These are phyloP conservation scores for Candolleomyces eurysporus DNA, from an alignment of 768 basidiomycete species.

Conservation along the genomic window DNA sequence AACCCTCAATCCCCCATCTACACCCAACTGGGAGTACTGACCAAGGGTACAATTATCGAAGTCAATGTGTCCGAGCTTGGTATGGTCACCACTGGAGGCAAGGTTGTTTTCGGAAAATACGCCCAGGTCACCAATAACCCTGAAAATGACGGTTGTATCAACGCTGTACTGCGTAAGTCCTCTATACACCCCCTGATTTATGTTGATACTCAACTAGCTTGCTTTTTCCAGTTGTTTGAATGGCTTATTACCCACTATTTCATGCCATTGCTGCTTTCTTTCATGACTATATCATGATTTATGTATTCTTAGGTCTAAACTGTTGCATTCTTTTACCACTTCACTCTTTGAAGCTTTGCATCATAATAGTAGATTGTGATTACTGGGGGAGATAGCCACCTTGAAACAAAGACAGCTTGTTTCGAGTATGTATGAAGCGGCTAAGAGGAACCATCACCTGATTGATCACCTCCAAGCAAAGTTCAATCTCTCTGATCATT, in stretches of 20 bases:
- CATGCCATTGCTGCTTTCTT: no score
- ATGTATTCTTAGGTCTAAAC: no score
- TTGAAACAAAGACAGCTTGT: not conserved
- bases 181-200: constrained; percentile 14
- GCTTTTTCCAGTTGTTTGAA: constrained; percentile 4
- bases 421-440: not conserved
- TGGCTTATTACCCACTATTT: not conserved
- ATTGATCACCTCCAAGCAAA: no score
- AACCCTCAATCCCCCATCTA: constrained; percentile 99
- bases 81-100: constrained; percentile 95
- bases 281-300: not conserved
- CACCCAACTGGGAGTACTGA: constrained; percentile 93
- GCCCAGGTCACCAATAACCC: constrained; percentile 94
- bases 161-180: constrained; percentile 83
- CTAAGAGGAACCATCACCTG: no score
- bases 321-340: not conserved
- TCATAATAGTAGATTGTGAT: not conserved
- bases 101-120: constrained; percentile 91
- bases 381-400: no score
- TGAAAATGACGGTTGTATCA: constrained; percentile 96
- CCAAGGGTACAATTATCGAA: constrained; percentile 97
- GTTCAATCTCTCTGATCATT: not conserved
- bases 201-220: not conserved
- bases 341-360: not conserved
- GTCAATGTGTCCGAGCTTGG: constrained; percentile 99